Percentiles rank a stretch among this genome's conserved stretches.
Evolutionary conservation across 2,329 filamentous ascomycete genomes (phyloP).

Genomic region (Sordariomycetes sp.): DNA sequence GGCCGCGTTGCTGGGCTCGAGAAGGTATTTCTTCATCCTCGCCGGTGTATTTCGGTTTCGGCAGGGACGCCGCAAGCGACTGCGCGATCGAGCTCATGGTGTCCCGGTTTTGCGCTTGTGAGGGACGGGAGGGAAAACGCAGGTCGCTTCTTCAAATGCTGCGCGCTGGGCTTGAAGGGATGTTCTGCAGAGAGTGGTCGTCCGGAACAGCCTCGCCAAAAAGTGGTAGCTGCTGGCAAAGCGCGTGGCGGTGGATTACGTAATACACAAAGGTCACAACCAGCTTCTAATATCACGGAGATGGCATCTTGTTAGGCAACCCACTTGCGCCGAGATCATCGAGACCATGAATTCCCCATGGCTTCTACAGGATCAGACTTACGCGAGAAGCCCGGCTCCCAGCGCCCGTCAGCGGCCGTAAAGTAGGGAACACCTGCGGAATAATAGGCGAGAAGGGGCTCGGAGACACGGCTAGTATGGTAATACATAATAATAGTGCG

Average conservation of each 20-base stretch:
- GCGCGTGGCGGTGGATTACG: background rate
- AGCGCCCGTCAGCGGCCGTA: no score
- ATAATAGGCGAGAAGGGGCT: no score
- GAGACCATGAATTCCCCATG: no score
- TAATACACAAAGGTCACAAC: background rate
- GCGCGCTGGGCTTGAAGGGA: background rate
- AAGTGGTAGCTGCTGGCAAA: background rate
- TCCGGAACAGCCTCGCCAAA: background rate
- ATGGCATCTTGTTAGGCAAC: no score
- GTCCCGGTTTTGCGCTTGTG: background rate
- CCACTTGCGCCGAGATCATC: no score
- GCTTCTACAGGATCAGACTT: no score
- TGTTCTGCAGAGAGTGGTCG: background rate
- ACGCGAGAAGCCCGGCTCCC: no score
- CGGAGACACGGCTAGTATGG: no score
- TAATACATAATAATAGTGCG: no score
- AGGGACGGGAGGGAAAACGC: background rate
- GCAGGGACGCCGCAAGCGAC: conserved; percentile 69
- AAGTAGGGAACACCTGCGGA: no score
- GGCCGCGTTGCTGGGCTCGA: conserved; percentile 65
- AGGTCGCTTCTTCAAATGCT: background rate
- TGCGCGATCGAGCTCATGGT: conserved; percentile 41
- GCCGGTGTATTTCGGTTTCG: conserved; percentile 83
- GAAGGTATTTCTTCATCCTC: conserved; percentile 73
- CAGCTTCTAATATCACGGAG: no score